phyloP scores from a whole-genome alignment of 176 grass and related monocot genomes.

The Cenchrus fungigraminus region DNA sequence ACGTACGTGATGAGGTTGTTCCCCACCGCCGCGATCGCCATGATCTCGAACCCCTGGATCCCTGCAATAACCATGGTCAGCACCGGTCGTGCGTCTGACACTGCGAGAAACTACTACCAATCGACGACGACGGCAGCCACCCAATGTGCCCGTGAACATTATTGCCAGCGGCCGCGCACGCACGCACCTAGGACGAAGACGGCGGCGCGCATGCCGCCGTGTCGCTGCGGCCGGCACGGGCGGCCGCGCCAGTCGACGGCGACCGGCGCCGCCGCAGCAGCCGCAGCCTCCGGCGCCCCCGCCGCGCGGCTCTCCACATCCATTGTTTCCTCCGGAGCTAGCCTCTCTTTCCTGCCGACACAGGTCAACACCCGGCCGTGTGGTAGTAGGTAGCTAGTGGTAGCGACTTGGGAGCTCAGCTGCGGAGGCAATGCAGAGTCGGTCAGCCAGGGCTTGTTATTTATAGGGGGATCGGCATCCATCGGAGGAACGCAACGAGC shows the following conservation, averaged over 20 bases:
- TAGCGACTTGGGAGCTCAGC: slow-evolving; percentile 4
- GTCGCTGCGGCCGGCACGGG: slow-evolving; percentile 59
- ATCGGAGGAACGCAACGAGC: too few species aligned
- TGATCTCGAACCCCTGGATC: slow-evolving; percentile 95
- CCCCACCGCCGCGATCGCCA: slow-evolving; percentile 95
- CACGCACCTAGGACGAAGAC: slow-evolving; percentile 80
- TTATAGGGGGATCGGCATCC: slow-evolving; percentile 32
- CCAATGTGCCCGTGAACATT: too few species aligned
- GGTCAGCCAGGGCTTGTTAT: slow-evolving; percentile 6
- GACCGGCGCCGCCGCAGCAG: not conserved
- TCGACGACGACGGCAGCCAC: too few species aligned
- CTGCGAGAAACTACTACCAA: too few species aligned
- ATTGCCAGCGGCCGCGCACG: too few species aligned
- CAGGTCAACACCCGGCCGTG: slow-evolving; percentile 9
- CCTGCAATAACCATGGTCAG: slow-evolving; percentile 39
- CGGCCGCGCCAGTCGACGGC: slow-evolving; percentile 80
- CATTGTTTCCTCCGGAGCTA: slow-evolving; percentile 7
- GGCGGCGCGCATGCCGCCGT: slow-evolving; percentile 90
- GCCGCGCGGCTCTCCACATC: slow-evolving; percentile 58
- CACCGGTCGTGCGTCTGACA: too few species aligned
- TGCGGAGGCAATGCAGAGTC: slow-evolving; percentile 30
- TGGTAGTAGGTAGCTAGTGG: slow-evolving; percentile 15
- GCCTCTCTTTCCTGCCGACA: not conserved
- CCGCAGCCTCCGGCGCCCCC: slow-evolving; percentile 39
- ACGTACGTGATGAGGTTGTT: slow-evolving; percentile 99